Base-by-base conservation (phyloP, 148 eudicot species). In the Fagopyrum homotropicum region DNA sequence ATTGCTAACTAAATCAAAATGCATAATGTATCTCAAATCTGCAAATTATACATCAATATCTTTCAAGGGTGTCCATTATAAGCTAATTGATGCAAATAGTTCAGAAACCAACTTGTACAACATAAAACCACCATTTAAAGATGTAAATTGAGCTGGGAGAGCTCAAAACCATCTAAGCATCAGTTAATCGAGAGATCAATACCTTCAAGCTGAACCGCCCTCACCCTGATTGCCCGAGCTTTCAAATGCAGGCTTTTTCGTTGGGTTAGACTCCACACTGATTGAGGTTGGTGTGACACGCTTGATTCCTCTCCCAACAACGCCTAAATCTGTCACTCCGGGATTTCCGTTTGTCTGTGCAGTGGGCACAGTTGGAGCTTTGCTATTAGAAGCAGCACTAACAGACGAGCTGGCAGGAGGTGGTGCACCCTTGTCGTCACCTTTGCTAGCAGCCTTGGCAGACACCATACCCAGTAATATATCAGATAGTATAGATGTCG, bases 251-350 rank as follows among this genome's bases (percentile, higher is more conserved):
- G 90, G 92, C 78, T 79, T 90, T 64, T 92, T 95, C 10, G 80
- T 68, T 22, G 90, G 77, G 74, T 77, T 79, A 57, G 90, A 81
- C 19, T 88, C 90, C 15, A 79, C 59, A 72, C 71, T 49, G 19
- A 46, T 61, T 1, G 93, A 76, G 83, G 71, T 85, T 85, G 88
- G 82, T 12, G 52, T 54, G 48, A 92, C 93, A 57, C 97, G 87
- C 88, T 91, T 92, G 5, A 94, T 91, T 66, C 96, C 98, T 81
- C 97, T 84, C 54, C 98, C 97, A 45, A 94, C 98, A 15, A 92
- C 92, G 15, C 98, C 97, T 74, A 94, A 88, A 85, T 94, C 83
- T 19, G 92, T 94, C 50, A 91, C 89, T 59, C 80, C 89, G 48
- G 87, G 51, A 61, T 86, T 77, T n/a, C 90, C 92, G 78, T 85